Percentiles rank a stretch among this genome's conserved stretches.
Evolutionary conservation across 305 asterid genomes (phyloP).

Genomic region (Rubia peregrina): DNA sequence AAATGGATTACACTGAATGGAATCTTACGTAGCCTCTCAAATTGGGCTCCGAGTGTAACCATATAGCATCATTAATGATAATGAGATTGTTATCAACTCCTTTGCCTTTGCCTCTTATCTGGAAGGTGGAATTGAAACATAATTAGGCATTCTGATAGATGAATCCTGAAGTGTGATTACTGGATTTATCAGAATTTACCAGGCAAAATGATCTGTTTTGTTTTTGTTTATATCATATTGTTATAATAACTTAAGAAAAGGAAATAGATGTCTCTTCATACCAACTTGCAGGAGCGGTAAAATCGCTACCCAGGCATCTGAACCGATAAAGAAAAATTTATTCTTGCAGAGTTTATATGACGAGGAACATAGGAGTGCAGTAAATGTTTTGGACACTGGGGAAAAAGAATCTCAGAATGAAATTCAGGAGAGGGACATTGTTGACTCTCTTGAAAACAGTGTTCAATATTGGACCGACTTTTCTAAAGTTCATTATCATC

Average conservation of each 20-base stretch:
- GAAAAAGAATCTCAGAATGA: constrained; percentile 32
- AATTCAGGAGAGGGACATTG: constrained; percentile 65
- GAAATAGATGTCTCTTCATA: constrained; percentile 29
- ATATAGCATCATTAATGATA: neutral
- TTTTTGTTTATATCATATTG: neutral
- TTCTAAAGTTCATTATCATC: constrained; percentile 90
- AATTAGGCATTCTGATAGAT: neutral
- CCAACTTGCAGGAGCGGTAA: constrained; percentile 69
- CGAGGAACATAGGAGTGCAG: constrained; percentile 37
- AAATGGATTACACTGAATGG: neutral
- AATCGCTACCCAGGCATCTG: constrained; percentile 54
- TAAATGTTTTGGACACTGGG: constrained; percentile 24
- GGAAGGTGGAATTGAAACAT: neutral
- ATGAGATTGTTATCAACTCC: neutral
- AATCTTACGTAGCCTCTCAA: neutral
- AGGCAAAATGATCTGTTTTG: neutral
- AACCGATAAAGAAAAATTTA: constrained; percentile 63
- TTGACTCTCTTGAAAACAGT: constrained; percentile 59
- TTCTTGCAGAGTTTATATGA: constrained; percentile 69
- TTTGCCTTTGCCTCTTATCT: neutral
- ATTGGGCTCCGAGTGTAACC: neutral
- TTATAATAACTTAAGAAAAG: neutral
- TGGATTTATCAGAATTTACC: neutral
- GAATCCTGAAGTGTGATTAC: neutral
- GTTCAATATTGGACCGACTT: constrained; percentile 92